Conservation (phyloP, 352 stramenopile species). For the Phytophthora constricta region DNA sequence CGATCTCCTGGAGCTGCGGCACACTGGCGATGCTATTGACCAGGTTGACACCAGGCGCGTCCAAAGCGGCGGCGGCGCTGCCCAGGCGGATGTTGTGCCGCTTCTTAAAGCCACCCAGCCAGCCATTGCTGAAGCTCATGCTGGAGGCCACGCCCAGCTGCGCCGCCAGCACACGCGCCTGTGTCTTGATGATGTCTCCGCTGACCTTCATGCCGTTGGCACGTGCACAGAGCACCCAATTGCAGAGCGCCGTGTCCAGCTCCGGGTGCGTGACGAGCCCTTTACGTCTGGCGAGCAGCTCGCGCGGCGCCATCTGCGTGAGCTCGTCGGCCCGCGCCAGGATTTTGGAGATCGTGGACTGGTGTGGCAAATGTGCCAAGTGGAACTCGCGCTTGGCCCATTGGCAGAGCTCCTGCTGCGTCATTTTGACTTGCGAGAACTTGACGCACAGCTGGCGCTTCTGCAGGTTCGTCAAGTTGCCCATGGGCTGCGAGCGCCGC, state of each 20-base stretch:
- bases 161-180: slow-evolving; percentile 47
- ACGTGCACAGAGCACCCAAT: slow-evolving; percentile 61
- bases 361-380: slow-evolving; percentile 57
- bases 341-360: slow-evolving; percentile 76
- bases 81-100: slow-evolving; percentile 62
- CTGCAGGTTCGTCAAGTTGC: slow-evolving; percentile 69
- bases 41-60: slow-evolving; percentile 20
- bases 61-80: slow-evolving; percentile 30
- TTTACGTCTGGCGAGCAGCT: slow-evolving; percentile 45
- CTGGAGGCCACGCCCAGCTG: slow-evolving; percentile 51
- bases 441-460: slow-evolving; percentile 68
- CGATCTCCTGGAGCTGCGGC: slow-evolving; percentile 43
- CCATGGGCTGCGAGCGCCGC: slow-evolving; percentile 54
- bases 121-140: slow-evolving; percentile 72
- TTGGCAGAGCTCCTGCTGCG: slow-evolving; percentile 64
- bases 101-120: slow-evolving; percentile 72
- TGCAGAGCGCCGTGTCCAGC: slow-evolving; percentile 65
- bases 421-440: slow-evolving; percentile 64
- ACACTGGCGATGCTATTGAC: slow-evolving; percentile 11
- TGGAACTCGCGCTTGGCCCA: slow-evolving; percentile 71
- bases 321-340: slow-evolving; percentile 51
- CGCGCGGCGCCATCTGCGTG: slow-evolving; percentile 54
- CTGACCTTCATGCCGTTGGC: slow-evolving; percentile 60
- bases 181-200: slow-evolving; percentile 68
- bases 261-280: slow-evolving; percentile 60